Base-by-base conservation (phyloP, 73 alveolate genomes). In the Paramecium bursaria region DNA sequence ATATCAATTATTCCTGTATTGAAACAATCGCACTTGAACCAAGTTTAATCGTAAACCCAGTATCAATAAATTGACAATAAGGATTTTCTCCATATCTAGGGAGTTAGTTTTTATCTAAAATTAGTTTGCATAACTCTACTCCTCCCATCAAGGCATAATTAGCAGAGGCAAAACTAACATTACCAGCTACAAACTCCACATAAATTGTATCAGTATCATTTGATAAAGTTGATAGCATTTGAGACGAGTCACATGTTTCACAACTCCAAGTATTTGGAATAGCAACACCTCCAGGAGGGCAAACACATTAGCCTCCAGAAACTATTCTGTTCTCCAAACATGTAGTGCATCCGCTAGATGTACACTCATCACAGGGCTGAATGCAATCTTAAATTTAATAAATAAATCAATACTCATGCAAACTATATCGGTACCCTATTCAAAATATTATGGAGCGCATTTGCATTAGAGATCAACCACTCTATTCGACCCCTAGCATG, bases 211-310 rank as follows among this genome's bases (percentile, higher is more conserved):
- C 74, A 10, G 74, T 51, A 11, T 33, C 27, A 11, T 51, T 13
- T 25, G 23, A 1, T 9, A 51, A 51, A 26, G 74, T 51, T 9
- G 27, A 33, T 4, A 21, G n/a, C 4, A 51, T 44, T 51, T 51
- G 46, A 51, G 46, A 33, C 23, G 74, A 26, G n/a, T 51, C 74
- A 51, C 74, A 51, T 2, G 74, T 51, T 19, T 51, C 74, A 21
- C 74, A 51, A 51, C 27, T 25, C 3, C 27, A 22, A 51, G 46
- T 51, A 26, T 51, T 51, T 1, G 26, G 3, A 2, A 51, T 51
- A 3, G 74, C 26, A 21, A 22, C 15, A 3, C 74, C 46, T 11
- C 27, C 74, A 11, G 74, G 0, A 3, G 74, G 74, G 7, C 74
- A 51, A 51, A 51, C 46, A 51, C 74, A 51, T 51, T 51, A 3